Conservation (phyloP, 1,284 basidiomycete species). For the Jaminaea rosea region DNA sequence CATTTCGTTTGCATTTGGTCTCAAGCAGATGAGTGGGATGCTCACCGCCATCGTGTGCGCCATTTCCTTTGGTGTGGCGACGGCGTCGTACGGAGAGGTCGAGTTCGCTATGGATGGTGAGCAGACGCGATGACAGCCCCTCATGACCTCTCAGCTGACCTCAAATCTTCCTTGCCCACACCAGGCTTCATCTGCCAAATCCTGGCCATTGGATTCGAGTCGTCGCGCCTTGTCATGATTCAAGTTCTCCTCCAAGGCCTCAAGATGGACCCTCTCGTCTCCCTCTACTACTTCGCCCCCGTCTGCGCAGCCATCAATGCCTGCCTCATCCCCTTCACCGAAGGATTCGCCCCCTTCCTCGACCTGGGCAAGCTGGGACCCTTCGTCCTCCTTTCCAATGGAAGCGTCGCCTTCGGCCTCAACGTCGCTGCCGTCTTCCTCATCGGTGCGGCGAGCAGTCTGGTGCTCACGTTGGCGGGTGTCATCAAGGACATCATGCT, state of each 20-base stretch:
- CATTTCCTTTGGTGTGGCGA: conserved; percentile 82
- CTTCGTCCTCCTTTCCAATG: conserved; percentile 72
- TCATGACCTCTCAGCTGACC: no score
- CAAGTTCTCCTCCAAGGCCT: conserved; percentile 87
- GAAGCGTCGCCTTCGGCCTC: conserved; percentile 75
- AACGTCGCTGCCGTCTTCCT: conserved; percentile 92
- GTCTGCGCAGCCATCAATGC: conserved; percentile 85
- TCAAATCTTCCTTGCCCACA: no score
- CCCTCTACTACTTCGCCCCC: conserved; percentile 66
- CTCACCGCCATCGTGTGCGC: conserved; percentile 76
- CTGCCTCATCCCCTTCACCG: conserved; percentile 71
- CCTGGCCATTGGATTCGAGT: conserved; percentile 60
- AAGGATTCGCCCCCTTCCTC: conserved; percentile 79
- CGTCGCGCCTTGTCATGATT: conserved; percentile 88
- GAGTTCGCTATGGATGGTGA: conserved; percentile 70
- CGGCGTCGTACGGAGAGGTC: conserved; percentile 78
- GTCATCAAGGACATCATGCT: conserved; percentile 91
- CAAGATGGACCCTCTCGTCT: conserved; percentile 91
- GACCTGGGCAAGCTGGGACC: conserved; percentile 64
- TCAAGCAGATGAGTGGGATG: conserved; percentile 75
- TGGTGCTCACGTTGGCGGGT: conserved; percentile 85
- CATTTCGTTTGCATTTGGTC: conserved; percentile 80
- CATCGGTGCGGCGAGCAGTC: conserved; percentile 74
- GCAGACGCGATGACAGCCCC: no score
- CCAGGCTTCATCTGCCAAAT: conserved; percentile 66